Evolutionary conservation across 225 moss, liverwort and hornwort species (phyloP).

Genomic region (Takakia lepidozioides): DNA sequence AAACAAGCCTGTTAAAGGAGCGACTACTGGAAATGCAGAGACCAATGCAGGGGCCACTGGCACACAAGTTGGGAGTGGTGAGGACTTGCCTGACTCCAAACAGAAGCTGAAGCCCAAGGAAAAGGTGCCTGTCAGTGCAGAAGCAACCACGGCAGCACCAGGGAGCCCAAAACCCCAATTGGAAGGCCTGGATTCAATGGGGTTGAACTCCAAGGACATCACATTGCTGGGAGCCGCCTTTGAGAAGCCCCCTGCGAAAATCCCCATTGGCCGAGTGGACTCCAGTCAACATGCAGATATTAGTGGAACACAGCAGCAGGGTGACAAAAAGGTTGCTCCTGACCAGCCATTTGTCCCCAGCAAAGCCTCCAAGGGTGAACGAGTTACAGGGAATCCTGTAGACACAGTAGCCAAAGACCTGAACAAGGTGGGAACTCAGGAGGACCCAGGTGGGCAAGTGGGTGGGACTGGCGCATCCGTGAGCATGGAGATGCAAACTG

Average conservation of each 20-base stretch:
- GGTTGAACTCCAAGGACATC: slow-evolving; percentile 35
- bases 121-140: neutral
- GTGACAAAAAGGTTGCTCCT: neutral
- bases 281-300: slow-evolving; percentile 12
- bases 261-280: slow-evolving; percentile 19
- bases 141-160: neutral
- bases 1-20: too few species aligned
- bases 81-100: neutral
- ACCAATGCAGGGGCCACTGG: too few species aligned
- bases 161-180: slow-evolving; percentile 19
- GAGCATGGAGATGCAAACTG: slow-evolving; percentile 1
- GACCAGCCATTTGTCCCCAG: slow-evolving; percentile 10
- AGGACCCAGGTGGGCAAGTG: slow-evolving; percentile 13
- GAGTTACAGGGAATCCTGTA: neutral
- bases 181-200: slow-evolving; percentile 43
- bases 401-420: slow-evolving; percentile 8
- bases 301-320: slow-evolving; percentile 6
- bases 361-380: slow-evolving; percentile 11
- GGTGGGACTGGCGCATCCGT: neutral
- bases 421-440: slow-evolving; percentile 18
- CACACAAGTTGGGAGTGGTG: too few species aligned
- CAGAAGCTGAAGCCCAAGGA: neutral
- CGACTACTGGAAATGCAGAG: neutral
- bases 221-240: slow-evolving; percentile 32
- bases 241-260: slow-evolving; percentile 39